These are phyloP conservation scores for Drechslerella stenobrocha DNA, from an alignment of 2,329 filamentous ascomycete species.

Conservation along the genomic window DNA sequence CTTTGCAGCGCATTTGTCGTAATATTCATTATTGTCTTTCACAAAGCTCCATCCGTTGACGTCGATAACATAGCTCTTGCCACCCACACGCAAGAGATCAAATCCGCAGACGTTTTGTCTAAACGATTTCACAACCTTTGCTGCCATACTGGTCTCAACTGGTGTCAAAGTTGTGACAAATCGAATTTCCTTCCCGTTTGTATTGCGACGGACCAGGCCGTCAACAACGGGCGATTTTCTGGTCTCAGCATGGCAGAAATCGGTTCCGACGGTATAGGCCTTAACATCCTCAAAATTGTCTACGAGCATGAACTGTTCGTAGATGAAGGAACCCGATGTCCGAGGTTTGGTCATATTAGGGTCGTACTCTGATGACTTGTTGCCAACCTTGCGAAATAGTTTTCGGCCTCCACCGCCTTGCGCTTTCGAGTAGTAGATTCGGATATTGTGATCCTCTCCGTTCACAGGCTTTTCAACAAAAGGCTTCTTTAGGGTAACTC, in stretches of 20 bases:
- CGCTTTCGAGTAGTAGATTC: slow-evolving; percentile 91
- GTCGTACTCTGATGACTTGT: slow-evolving; percentile 97
- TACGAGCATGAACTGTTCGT: slow-evolving; percentile 94
- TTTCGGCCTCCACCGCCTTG: slow-evolving; percentile 86
- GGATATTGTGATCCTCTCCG: slow-evolving; percentile 97
- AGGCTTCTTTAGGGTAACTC: slow-evolving; percentile 77
- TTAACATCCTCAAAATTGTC: slow-evolving; percentile 99
- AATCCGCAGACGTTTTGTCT: slow-evolving; percentile 96
- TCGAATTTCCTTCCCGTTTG: slow-evolving; percentile 92
- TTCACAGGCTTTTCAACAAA: slow-evolving; percentile 99
- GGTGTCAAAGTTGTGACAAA: slow-evolving; percentile 84
- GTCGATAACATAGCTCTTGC: slow-evolving; percentile 95
- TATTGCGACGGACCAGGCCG: slow-evolving; percentile 91
- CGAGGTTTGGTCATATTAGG: slow-evolving; percentile 74
- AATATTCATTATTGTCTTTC: slow-evolving; percentile 98
- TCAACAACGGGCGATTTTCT: slow-evolving; percentile 97
- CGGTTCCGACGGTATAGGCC: slow-evolving; percentile 91
- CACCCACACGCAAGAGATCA: slow-evolving; percentile 82
- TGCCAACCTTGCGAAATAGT: slow-evolving; percentile 94
- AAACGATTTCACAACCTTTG: slow-evolving; percentile 86
- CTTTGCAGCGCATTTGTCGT: slow-evolving; percentile 85
- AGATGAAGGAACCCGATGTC: slow-evolving; percentile 83
- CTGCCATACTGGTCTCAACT: slow-evolving; percentile 82
- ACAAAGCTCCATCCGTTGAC: slow-evolving; percentile 99
- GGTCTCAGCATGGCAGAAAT: slow-evolving; percentile 94